phyloP scores from a whole-genome alignment of 2,329 filamentous ascomycete genomes.

The Colletotrichum karsti region DNA sequence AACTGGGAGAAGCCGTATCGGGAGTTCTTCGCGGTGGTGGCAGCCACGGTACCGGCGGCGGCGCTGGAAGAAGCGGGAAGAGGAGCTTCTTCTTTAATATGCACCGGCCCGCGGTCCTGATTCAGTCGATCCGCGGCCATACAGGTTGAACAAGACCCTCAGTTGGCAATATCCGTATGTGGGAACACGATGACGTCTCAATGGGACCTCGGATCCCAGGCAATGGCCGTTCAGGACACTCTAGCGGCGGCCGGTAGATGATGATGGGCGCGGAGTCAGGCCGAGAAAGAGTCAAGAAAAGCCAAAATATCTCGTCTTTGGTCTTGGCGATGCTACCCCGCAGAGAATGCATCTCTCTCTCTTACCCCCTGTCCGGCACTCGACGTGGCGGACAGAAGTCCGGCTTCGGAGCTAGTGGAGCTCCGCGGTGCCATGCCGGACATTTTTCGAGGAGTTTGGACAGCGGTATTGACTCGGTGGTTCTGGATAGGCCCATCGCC shows the following conservation, averaged over 20 bases:
- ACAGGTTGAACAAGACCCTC: not conserved
- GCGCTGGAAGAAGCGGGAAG: slow-evolving; percentile 29
- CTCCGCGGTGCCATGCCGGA: not conserved
- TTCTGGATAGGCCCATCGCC: no score
- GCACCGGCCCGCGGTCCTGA: slow-evolving; percentile 1
- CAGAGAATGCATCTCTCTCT: not conserved
- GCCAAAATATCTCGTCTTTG: not conserved
- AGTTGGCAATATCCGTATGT: not conserved
- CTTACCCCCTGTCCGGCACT: not conserved
- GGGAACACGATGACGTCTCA: slow-evolving; percentile 5
- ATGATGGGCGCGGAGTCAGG: slow-evolving; percentile 1
- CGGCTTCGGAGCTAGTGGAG: slow-evolving; percentile 9
- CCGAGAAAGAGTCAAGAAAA: not conserved
- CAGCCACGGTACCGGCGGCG: slow-evolving; percentile 34
- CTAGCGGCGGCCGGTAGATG: slow-evolving; percentile 1
- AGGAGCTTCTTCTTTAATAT: slow-evolving; percentile 19
- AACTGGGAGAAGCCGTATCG: slow-evolving; percentile 20
- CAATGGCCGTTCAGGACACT: not conserved
- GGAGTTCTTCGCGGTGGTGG: slow-evolving; percentile 22
- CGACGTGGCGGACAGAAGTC: slow-evolving; percentile 4
- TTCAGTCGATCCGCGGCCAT: slow-evolving; percentile 13
- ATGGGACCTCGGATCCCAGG: not conserved
- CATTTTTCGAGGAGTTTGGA: not conserved
- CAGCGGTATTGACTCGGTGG: not conserved
- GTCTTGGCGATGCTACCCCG: slow-evolving; percentile 20